Evolutionary conservation across 768 basidiomycete genomes (phyloP).

Genomic region (Rhodotorula babjevae): DNA sequence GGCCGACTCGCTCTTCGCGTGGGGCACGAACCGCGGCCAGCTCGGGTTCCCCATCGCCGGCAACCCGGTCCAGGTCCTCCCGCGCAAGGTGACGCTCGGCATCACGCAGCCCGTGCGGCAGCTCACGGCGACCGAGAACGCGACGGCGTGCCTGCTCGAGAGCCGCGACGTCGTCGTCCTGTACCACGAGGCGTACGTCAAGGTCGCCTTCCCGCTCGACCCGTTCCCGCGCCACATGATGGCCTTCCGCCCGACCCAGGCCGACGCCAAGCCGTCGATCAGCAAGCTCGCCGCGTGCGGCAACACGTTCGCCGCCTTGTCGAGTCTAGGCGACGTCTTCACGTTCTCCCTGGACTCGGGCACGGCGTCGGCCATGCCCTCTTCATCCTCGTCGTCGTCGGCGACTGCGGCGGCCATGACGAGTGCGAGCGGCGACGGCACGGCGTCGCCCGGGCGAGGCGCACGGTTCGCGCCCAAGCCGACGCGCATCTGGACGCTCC

Average conservation of each 20-base stretch:
- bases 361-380: background rate
- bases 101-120: slow-evolving; percentile 65
- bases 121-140: slow-evolving; percentile 72
- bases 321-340: slow-evolving; percentile 84
- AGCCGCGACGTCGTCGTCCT: slow-evolving; percentile 76
- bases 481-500: slow-evolving; percentile 82
- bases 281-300: slow-evolving; percentile 75
- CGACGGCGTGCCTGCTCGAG: slow-evolving; percentile 72
- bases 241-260: slow-evolving; percentile 77
- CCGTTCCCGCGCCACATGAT: slow-evolving; percentile 68
- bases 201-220: slow-evolving; percentile 75
- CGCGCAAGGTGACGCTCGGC: slow-evolving; percentile 65
- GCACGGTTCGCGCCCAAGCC: slow-evolving; percentile 54
- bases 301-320: slow-evolving; percentile 73
- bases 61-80: slow-evolving; percentile 41
- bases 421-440: background rate
- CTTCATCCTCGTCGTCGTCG: background rate
- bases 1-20: slow-evolving; percentile 52
- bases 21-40: slow-evolving; percentile 92
- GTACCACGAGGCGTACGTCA: slow-evolving; percentile 69
- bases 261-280: slow-evolving; percentile 64
- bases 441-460: slow-evolving; percentile 16
- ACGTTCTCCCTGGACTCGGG: slow-evolving; percentile 58
- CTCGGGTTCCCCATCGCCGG: slow-evolving; percentile 55
- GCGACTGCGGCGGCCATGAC: background rate